Conservation (phyloP, 2,329 filamentous ascomycete genomes). For the Monosporascus sp. region DNA sequence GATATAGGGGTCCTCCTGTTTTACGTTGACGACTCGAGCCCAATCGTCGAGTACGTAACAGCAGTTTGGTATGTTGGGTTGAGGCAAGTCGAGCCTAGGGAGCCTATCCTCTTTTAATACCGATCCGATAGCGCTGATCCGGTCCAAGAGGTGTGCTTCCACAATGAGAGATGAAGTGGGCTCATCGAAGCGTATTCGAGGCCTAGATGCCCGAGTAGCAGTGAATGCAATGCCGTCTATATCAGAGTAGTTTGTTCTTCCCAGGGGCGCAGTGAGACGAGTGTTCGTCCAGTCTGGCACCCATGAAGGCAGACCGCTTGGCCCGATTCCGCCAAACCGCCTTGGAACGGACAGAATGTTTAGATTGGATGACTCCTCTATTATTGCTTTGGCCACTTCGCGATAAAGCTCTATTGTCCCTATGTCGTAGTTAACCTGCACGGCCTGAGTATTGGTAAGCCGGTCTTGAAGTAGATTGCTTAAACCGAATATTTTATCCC, state of each 20-base stretch:
- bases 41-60: slow-evolving; percentile 11
- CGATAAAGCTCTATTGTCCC: slow-evolving; percentile 12
- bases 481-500: slow-evolving; percentile 19
- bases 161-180: slow-evolving; percentile 5
- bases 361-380: slow-evolving; percentile 9
- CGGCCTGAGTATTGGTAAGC: slow-evolving; percentile 1
- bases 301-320: slow-evolving; percentile 6
- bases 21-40: slow-evolving; percentile 3
- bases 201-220: slow-evolving; percentile 4
- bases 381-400: slow-evolving; percentile 9
- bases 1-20: slow-evolving; percentile 2
- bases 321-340: neutral
- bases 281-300: slow-evolving; percentile 5
- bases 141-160: slow-evolving; percentile 8
- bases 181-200: slow-evolving; percentile 4
- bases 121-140: slow-evolving; percentile 9
- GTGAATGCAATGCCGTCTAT: slow-evolving; percentile 12
- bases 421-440: slow-evolving; percentile 14
- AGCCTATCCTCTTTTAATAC: slow-evolving; percentile 8
- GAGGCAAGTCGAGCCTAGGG: slow-evolving; percentile 6
- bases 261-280: neutral
- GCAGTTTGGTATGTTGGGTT: slow-evolving; percentile 10
- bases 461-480: slow-evolving; percentile 10
- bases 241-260: slow-evolving; percentile 9
- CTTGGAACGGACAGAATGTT: slow-evolving; percentile 13